Percentiles rank a stretch among this genome's conserved stretches.
phyloP scores from a whole-genome alignment of 768 basidiomycete species.

The Xerocomellus amylosporus region DNA sequence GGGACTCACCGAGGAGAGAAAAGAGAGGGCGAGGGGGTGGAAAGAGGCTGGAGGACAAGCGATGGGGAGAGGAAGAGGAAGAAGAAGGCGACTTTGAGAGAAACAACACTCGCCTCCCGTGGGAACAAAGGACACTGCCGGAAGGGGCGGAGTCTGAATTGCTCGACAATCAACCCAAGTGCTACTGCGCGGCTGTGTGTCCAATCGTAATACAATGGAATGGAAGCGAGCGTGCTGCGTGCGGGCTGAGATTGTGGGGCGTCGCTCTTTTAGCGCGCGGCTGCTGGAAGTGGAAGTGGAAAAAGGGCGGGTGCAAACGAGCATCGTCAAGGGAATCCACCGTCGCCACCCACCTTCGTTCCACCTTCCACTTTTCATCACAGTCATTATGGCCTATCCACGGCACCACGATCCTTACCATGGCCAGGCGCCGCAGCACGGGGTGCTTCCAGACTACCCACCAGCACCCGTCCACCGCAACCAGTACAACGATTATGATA shows the following conservation, averaged over 20 bases:
- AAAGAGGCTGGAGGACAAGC: conserved; percentile 21
- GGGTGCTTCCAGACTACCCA: conserved; percentile 37
- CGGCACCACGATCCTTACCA: conserved; percentile 53
- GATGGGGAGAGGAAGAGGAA: conserved; percentile 29
- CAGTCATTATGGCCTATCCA: conserved; percentile 50
- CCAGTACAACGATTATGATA: conserved; percentile 45
- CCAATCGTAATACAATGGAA: neutral
- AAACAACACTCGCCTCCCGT: conserved; percentile 45
- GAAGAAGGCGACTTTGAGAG: conserved; percentile 34
- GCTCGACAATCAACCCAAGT: conserved; percentile 9
- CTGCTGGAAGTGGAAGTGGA: neutral
- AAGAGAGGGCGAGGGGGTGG: conserved; percentile 4
- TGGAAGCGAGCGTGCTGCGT: too few relatives aligned
- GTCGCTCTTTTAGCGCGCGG: neutral
- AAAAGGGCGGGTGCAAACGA: neutral
- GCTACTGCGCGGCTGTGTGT: neutral
- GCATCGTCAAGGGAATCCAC: conserved; percentile 10
- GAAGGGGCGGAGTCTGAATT: conserved; percentile 46
- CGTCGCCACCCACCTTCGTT: neutral
- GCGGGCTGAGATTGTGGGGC: neutral
- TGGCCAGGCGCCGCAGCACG: conserved; percentile 31
- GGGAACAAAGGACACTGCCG: conserved; percentile 29
- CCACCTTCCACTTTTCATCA: neutral
- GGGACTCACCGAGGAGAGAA: conserved; percentile 26
- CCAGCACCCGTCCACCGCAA: conserved; percentile 29